Evolutionary conservation across 225 moss, liverwort and hornwort species (phyloP).

Genomic region (Pseudisothecium myosuroides): DNA sequence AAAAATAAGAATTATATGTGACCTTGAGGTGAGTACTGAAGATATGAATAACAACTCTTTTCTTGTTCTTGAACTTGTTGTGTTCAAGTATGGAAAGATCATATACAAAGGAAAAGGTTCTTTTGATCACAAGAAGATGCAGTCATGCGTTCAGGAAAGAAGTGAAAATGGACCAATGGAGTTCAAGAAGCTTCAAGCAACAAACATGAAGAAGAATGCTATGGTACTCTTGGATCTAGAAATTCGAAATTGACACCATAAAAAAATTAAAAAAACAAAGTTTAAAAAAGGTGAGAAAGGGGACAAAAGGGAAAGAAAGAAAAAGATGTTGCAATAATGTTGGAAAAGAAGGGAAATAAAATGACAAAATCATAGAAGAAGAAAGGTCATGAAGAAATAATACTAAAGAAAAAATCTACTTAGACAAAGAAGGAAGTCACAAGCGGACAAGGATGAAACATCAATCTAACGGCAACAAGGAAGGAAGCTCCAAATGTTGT

Average conservation of each 20-base stretch:
- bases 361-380: no score
- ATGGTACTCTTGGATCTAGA: background rate
- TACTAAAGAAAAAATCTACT: no score
- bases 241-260: background rate
- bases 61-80: background rate
- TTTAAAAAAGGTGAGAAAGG: no score
- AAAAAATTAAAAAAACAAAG: background rate
- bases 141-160: background rate
- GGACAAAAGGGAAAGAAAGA: no score
- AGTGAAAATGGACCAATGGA: rapidly evolving
- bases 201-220: background rate
- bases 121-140: background rate
- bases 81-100: background rate
- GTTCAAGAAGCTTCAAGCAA: background rate
- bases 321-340: no score
- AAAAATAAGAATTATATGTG: background rate
- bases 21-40: background rate
- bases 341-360: no score
- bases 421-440: no score
- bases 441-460: no score
- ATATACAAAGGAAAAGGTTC: background rate
- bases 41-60: background rate
- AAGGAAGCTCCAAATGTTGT: background rate
- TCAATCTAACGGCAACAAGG: background rate
- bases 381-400: no score